Evolutionary conservation across 2,329 filamentous ascomycete genomes (phyloP), one percentile per base, ranked within the genome.

Genomic region (Colletotrichum chlorophyti): DNA sequence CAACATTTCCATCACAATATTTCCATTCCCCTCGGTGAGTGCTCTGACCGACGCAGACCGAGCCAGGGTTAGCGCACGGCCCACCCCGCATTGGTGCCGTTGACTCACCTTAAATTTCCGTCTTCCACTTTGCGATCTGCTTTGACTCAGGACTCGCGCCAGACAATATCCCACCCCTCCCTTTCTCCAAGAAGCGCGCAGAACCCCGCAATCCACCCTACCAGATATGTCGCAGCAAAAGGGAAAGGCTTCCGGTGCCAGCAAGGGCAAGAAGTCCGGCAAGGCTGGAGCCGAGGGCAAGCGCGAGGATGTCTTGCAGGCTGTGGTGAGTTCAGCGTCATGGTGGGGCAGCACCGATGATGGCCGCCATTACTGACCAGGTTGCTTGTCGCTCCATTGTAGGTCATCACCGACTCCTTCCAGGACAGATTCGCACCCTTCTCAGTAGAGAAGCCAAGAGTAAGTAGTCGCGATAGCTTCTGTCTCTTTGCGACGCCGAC

Each of bases 321-420:
- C 81, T 26, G 81, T 84, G 63, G 80, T 83, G 71, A 63, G 80
- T 79, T 19, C 26, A 46, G 45, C 50, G 53, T 45, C 40, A 65
- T 68, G 63, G 65, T 68, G 66, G 68, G 68, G 65, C 67, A 68
- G 50, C 17, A 35, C 34, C 29, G 31, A 38, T 50, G 40, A 58
- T 41, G 53, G 38, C 45, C 43, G 38, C 48, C 27, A 9, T 49
- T n/a, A 42, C 55, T 59, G 29, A 59, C 53, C 27, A 19, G 32
- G 11, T 11, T 41, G 27, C 38, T 53, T 32, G 40, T 32, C 17
- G 42, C n/a, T n/a, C 32, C 43, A 50, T 38, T 45, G 40, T 64
- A 95, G 90, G 83, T 99, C 58, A 86, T 99, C 64, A 91, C 94
- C 64, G 95, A 99, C 79, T 93, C 92, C 1, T 99, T 96, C 72